Evolutionary conservation across 2,329 filamentous ascomycete genomes (phyloP), one percentile per base, ranked within the genome.

Genomic region (Scopulariopsis brevicaulis): DNA sequence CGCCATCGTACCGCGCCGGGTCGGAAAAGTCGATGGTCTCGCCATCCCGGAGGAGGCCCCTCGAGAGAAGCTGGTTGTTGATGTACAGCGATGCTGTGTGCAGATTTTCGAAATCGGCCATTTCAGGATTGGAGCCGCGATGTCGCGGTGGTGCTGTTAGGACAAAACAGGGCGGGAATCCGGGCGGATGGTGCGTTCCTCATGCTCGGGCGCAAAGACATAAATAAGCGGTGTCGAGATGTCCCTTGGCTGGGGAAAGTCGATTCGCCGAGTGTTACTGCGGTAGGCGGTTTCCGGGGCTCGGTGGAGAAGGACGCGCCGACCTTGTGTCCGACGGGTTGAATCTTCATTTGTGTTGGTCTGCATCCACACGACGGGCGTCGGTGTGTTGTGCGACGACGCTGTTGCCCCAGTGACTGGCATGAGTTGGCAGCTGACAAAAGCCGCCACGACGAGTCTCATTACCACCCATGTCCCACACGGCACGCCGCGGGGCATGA

Each of bases 21-120:
- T 83, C 77, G 60, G 88, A 85, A 70, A 99, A 99, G 70, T 96
- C 86, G 71, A 99, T 89, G 50, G 75, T 77, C 65, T 87, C 83
- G 63, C 87, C 84, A 79, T 86, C 83, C 64, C 81, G 78, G 25
- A 87, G 70, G 11, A 88, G 73, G 3, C 85, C 85, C 60, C 85
- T 75, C 4, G 84, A 85, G 14, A 87, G 75, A 51, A 88, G 76
- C 67, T 87, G 83, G 67, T 87, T 87, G 73, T 87, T 87, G 73
- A 88, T 85, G 69, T 87, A 87, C 70, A 83, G 75, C 69, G 85
- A 87, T 15, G 85, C 85, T 64, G 83, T 85, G 60, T 78, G 79
- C 52, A 87, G 74, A 66, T 85, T 86, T 50, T 84, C 81, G 56
- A 74, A 72, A 67, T 84, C 81, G 64, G 78, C 75, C 79, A 82